These are phyloP conservation scores for Metarhizium humberi DNA, from an alignment of 2,329 filamentous ascomycete genomes.

Conservation along the genomic window DNA sequence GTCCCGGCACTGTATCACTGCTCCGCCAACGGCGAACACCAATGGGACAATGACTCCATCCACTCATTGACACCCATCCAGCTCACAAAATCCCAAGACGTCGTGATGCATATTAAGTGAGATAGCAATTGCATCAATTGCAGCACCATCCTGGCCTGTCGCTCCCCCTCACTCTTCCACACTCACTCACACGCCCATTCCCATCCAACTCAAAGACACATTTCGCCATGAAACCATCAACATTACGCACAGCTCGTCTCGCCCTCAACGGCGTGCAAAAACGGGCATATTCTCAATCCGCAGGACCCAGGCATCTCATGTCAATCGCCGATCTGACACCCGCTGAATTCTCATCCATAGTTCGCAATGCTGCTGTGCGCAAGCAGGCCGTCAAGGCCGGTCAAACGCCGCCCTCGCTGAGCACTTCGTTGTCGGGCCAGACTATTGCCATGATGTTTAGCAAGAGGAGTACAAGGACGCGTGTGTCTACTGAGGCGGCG, in stretches of 20 bases:
- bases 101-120: background rate
- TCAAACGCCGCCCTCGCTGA: constrained; percentile 42
- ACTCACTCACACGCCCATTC: background rate
- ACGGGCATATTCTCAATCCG: constrained; percentile 32
- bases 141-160: background rate
- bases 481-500: constrained; percentile 87
- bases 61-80: background rate
- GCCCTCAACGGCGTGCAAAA: constrained; percentile 27
- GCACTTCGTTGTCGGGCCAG: constrained; percentile 58
- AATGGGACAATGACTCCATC: background rate
- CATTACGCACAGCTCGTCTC: constrained; percentile 23
- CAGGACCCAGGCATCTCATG: constrained; percentile 70
- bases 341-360: constrained; percentile 68
- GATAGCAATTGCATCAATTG: background rate
- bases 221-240: constrained; percentile 23
- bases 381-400: constrained; percentile 71
- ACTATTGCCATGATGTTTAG: constrained; percentile 94
- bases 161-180: background rate
- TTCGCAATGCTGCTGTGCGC: constrained; percentile 70
- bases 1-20: background rate
- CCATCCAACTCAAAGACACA: background rate
- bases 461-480: constrained; percentile 89
- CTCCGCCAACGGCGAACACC: background rate
- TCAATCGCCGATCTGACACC: constrained; percentile 81
- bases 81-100: background rate